phyloP scores from a whole-genome alignment of 257 asterid genomes.

The Paraleonurus japonicus region DNA sequence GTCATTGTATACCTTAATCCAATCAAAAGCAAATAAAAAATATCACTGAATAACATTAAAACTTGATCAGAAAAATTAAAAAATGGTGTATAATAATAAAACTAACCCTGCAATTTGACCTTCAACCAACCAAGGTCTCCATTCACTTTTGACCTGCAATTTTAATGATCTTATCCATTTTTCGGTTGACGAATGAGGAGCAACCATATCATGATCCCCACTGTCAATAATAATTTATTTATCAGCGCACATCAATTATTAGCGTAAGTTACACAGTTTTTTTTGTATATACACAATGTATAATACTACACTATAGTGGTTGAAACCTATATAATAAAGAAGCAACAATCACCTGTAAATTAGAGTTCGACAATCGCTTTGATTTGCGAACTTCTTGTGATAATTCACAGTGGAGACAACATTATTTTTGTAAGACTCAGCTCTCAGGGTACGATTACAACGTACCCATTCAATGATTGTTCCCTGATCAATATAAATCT shows the following conservation, averaged over 20 bases:
- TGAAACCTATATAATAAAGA: too few relatives aligned
- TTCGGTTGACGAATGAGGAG: not conserved
- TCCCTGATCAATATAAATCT: slow-evolving; percentile 5
- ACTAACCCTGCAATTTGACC: slow-evolving; percentile 22
- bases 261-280: not conserved
- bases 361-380: slow-evolving; percentile 1
- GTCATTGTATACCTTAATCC: not conserved
- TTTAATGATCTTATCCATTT: slow-evolving; percentile 12
- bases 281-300: not conserved
- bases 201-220: not conserved
- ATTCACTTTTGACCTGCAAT: not conserved
- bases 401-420: not conserved
- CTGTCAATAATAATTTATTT: not conserved
- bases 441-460: slow-evolving; percentile 18
- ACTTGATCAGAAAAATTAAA: not conserved
- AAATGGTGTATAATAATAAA: not conserved
- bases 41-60: not conserved
- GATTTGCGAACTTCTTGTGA: not conserved
- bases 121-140: slow-evolving; percentile 19
- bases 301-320: not conserved
- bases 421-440: not conserved
- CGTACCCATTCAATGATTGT: slow-evolving; percentile 27
- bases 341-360: slow-evolving; percentile 11
- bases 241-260: not conserved
- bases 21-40: not conserved